Evolutionary conservation across 2,329 filamentous ascomycete genomes (phyloP).

Genomic region (Aspergillus melleus): DNA sequence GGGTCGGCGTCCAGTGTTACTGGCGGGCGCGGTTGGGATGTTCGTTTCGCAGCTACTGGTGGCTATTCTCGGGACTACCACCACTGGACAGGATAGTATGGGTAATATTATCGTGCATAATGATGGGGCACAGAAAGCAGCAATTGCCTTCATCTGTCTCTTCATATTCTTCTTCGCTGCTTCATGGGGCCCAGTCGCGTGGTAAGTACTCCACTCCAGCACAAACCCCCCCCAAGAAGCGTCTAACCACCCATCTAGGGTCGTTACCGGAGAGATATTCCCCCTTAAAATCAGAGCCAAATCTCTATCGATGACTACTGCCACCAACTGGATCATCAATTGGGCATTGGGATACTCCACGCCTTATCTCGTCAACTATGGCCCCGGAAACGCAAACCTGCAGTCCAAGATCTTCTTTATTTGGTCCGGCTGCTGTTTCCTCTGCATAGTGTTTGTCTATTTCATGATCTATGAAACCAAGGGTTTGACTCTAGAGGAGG

Average conservation of each 20-base stretch:
- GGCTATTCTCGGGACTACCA: constrained; percentile 46
- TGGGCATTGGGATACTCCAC: constrained; percentile 80
- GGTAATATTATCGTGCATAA: constrained; percentile 1
- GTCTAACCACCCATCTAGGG: constrained; percentile 19
- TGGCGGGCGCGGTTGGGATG: constrained; percentile 49
- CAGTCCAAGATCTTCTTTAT: constrained; percentile 60
- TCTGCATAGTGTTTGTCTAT: constrained; percentile 54
- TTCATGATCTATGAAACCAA: constrained; percentile 87
- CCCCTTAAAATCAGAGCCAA: constrained; percentile 50
- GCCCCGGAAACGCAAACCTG: constrained; percentile 67
- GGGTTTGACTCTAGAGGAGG: constrained; percentile 76
- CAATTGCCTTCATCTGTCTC: constrained; percentile 48
- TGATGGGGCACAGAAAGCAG: constrained; percentile 40
- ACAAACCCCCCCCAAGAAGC: not conserved
- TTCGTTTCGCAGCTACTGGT: constrained; percentile 51
- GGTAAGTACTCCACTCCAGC: constrained; percentile 6
- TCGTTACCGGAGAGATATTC: constrained; percentile 53
- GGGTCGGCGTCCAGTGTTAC: constrained; percentile 49
- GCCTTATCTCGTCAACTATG: constrained; percentile 73
- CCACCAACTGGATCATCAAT: constrained; percentile 62
- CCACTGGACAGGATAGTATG: not conserved
- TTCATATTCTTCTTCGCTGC: constrained; percentile 52
- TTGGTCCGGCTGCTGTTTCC: constrained; percentile 58
- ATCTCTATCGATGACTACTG: constrained; percentile 54
- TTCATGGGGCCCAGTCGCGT: constrained; percentile 43